These are phyloP conservation scores for Flaveria floridana DNA, from an alignment of 140 eudicot species.

Conservation along the genomic window DNA sequence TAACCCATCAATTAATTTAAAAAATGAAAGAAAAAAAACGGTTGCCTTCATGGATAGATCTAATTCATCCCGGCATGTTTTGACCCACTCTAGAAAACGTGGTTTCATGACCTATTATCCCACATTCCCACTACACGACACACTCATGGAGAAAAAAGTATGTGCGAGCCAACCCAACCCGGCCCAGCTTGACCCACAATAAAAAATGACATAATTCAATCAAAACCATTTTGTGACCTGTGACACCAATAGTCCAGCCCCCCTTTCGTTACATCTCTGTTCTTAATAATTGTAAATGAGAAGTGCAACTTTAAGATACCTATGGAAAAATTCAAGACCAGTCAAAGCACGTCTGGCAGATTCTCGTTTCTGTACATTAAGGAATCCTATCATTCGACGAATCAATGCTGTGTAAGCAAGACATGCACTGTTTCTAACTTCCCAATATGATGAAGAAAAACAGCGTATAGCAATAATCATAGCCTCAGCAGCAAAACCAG, in stretches of 20 bases:
- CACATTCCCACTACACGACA: background rate
- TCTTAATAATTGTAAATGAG: conserved; percentile 1
- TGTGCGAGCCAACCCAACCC: background rate
- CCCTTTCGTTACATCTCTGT: background rate
- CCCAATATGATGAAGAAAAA: conserved; percentile 94
- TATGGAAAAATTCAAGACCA: conserved; percentile 90
- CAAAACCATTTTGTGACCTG: background rate
- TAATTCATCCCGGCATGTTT: background rate
- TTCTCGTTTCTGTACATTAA: conserved; percentile 82
- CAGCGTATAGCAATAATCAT: conserved; percentile 72
- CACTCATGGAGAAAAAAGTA: background rate
- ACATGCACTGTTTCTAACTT: conserved; percentile 85
- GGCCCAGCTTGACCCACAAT: background rate
- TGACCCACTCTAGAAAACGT: background rate
- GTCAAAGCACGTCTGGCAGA: conserved; percentile 76
- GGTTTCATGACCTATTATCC: background rate
- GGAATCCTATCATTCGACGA: conserved; percentile 89
- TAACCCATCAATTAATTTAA: background rate
- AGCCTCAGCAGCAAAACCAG: conserved; percentile 93
- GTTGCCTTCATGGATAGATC: background rate
- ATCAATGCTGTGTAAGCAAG: conserved; percentile 87
- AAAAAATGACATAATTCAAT: background rate
- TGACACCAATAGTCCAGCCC: background rate
- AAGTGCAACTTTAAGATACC: conserved; percentile 37
- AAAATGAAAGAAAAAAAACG: background rate